Evolutionary conservation across 1,139 yeast genomes (phyloP), one percentile per base, ranked within the genome.

Genomic region (Blastobotrys malaysiensis): DNA sequence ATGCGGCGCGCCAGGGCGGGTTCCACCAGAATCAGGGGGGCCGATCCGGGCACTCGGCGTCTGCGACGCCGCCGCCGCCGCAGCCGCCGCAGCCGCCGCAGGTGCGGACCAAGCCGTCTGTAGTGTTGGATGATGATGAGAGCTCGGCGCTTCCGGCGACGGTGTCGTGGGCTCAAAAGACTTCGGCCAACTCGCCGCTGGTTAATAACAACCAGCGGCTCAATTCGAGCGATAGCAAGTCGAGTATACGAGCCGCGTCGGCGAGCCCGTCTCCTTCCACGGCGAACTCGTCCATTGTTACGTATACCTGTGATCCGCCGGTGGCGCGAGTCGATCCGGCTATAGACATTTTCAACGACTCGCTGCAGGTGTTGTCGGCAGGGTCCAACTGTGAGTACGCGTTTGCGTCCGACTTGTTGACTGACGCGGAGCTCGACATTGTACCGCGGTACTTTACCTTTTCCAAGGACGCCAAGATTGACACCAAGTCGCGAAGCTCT

Each of bases 371-470:
- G 39, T 16, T 31, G 39, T 11, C 39, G 14, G 3, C 39, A 16
- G 39, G 16, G 16, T 3, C 16, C 16, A 31, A 7, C 39, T 31
- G 39, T 16, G 45, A 48, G 45, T 67, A 65, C 55, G 56, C 59
- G 11, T 68, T 78, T 55, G 72, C 73, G 48, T 58, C 74, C 1
- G 67, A 66, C 46, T 57, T 71, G 26, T 57, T 76, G 20, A 68
- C 69, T 43, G 71, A 72, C 7, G 71, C 66, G 16, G 71, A 69
- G 39, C 39, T 31, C 16, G 39, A 31, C 39, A 59, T 22, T 22
- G 69, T 70, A 55, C 80, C 81, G 9, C 69, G 78, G 7, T 65
- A 77, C 55, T 78, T 78, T 62, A 68, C 80, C 1, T 75, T 73
- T 67, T 68, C 68, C 13, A 65, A 66, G 22, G 66, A 68, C 11